Base-by-base conservation (phyloP, 352 stramenopile species). In the Pythium aphanidermatum region DNA sequence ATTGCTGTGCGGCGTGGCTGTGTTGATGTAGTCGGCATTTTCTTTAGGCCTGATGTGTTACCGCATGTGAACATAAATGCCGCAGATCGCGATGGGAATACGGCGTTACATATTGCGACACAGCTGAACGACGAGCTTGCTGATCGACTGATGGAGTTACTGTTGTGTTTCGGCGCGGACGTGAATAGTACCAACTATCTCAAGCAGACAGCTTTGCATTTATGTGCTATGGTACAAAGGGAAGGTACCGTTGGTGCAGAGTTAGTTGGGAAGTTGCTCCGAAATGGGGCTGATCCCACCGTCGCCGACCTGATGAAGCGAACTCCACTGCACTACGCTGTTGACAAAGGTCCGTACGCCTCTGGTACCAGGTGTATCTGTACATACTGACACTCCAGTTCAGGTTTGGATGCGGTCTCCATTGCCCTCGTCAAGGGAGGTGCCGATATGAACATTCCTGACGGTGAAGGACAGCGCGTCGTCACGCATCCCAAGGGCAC, bases 11-110 rank as follows among this genome's bases (percentile, higher is more conserved):
- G 66, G 23, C 51, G 60, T 24, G 79, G 74, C 2, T 79, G 74
- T 19, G 60, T 74, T 19, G 69, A 88, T 33, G 74, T 88, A 27
- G 56, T 82, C 24, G 75, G 79, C 11, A 60, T 92, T 31, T 87
- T 92, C 50, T 89, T 87, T 30, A 72, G 79, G 1, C 79, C 79
- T 0, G 76, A 92, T 19, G 73, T 92, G 16, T 61, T 88, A 17
- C 74, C 74, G 7, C 57, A 72, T 43, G 32, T 92, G n/a, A 67
- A 86, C 33, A 34, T 87, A 10, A 73, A 89, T 46, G 59, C 70
- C 14, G 54, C 65, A 6, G 76, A 92, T 52, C 70, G 74, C 29
- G 73, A 92, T 35, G 74, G 79, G 16, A 92, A 86, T 46, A 81
- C 76, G 12, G 41, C 78, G 12, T 55, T 92, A 20, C 79, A 92